Conservation (phyloP, 768 basidiomycete genomes). For the Cystofilobasidium bisporidii region DNA sequence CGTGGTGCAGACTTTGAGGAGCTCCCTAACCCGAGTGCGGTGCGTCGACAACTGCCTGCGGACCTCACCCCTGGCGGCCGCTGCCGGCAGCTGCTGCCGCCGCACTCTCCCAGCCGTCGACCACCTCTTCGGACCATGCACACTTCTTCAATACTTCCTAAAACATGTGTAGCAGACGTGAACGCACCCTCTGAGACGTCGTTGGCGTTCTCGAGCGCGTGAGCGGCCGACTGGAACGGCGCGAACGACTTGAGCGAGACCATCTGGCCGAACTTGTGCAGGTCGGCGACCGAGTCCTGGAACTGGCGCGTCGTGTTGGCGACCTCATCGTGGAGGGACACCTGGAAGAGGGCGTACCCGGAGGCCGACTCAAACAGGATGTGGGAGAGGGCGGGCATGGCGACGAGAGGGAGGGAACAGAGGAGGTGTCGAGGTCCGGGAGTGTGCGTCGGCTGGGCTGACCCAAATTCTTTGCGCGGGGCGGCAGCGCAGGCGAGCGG, state of each 20-base stretch:
- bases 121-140: too few species aligned
- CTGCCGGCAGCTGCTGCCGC: too few species aligned
- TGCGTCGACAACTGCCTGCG: too few species aligned
- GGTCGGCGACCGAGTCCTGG: conserved; percentile 47
- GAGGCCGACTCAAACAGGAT: conserved; percentile 65
- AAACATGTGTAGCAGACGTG: too few species aligned
- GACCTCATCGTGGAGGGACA: conserved; percentile 57
- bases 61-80: too few species aligned
- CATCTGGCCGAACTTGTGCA: conserved; percentile 86
- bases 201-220: conserved; percentile 92
- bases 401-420: background rate
- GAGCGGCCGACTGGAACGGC: conserved; percentile 89
- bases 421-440: background rate
- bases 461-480: background rate
- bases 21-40: too few species aligned
- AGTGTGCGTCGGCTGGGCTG: too few species aligned
- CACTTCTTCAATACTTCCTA: too few species aligned
- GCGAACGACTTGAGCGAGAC: conserved; percentile 90
- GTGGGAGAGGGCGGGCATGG: conserved; percentile 27
- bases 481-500: too few species aligned
- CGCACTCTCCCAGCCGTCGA: too few species aligned
- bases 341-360: conserved; percentile 26
- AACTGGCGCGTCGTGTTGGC: conserved; percentile 44
- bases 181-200: conserved; percentile 78
- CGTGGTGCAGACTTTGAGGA: too few species aligned